Evolutionary conservation across 2,329 filamentous ascomycete genomes (phyloP).

Genomic region (Ceratocystis variospora): DNA sequence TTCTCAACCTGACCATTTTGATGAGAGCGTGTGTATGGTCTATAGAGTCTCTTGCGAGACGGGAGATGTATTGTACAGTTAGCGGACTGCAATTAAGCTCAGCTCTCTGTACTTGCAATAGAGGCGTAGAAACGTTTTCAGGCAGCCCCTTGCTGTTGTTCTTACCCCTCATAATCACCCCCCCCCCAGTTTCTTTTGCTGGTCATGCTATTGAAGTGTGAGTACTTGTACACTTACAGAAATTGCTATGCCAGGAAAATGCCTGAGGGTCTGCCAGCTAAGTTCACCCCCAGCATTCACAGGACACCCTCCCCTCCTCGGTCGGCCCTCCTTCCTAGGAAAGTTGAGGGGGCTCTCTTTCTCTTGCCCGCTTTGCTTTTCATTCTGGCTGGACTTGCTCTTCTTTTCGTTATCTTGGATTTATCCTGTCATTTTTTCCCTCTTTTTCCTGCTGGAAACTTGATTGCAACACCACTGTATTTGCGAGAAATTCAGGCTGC

Average conservation of each 20-base stretch:
- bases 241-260: slow-evolving; percentile 2
- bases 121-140: neutral
- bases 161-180: neutral
- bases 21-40: neutral
- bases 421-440: neutral
- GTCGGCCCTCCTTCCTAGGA: neutral
- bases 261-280: neutral
- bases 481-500: neutral
- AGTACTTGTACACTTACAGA: slow-evolving; percentile 3
- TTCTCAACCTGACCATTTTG: neutral
- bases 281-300: neutral
- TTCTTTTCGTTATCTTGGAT: neutral
- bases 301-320: neutral
- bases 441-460: neutral
- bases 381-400: neutral
- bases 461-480: neutral
- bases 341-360: neutral
- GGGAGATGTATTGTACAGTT: neutral
- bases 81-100: neutral
- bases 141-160: neutral
- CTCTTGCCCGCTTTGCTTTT: neutral
- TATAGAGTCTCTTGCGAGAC: too few relatives aligned
- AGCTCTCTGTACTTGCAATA: neutral
- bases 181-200: neutral
- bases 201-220: neutral